Percentiles rank a stretch among this genome's conserved stretches.
Conservation (phyloP, 2,329 filamentous ascomycete genomes). For the Aspergillus costaricaensis region DNA sequence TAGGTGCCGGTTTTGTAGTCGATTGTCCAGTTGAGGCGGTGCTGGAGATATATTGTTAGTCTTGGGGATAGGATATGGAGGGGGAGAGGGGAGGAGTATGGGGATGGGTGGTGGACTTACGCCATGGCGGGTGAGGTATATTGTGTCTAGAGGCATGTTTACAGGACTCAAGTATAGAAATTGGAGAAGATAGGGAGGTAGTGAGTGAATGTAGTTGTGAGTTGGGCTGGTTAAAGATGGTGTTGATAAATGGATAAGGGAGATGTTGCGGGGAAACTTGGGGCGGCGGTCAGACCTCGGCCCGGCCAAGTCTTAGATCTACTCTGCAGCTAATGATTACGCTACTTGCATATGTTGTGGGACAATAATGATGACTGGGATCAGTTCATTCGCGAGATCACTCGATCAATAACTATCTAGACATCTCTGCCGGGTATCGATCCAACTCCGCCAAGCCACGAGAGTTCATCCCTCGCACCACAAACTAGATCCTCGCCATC, state of each 20-base stretch:
- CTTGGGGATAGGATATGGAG: background rate
- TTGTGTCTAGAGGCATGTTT: conserved; percentile 66
- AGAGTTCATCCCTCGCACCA: conserved; percentile 7
- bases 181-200: background rate
- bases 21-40: conserved; percentile 87
- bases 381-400: conserved; percentile 19
- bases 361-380: conserved; percentile 7
- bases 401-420: conserved; percentile 28
- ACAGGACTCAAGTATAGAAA: no score
- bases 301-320: background rate
- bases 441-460: conserved; percentile 26
- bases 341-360: background rate
- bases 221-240: background rate
- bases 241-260: background rate
- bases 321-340: background rate
- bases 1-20: conserved; percentile 80
- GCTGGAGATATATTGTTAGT: conserved; percentile 72
- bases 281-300: conserved; percentile 12
- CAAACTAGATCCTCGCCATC: conserved; percentile 16
- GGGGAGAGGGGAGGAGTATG: no score
- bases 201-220: background rate
- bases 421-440: conserved; percentile 25
- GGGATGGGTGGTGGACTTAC: conserved; percentile 53
- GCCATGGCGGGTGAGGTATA: conserved; percentile 74
- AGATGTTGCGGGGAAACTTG: conserved; percentile 20